These are phyloP conservation scores for Simplicillium aogashimaense DNA, from an alignment of 2,329 filamentous ascomycete species.

Conservation along the genomic window DNA sequence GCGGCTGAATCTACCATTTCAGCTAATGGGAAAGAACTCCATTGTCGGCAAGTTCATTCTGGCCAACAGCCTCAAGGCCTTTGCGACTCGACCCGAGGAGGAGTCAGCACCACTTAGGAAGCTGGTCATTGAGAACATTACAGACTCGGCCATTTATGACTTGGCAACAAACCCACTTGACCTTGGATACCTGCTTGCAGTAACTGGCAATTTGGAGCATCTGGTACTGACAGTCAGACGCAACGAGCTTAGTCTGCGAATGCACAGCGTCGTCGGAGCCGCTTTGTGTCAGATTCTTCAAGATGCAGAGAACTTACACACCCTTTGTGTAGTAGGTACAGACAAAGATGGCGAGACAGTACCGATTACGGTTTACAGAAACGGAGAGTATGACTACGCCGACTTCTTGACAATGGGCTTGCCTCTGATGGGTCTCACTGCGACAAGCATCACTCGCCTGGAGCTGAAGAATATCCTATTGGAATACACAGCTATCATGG, in stretches of 20 bases:
- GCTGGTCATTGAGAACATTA: slow-evolving; percentile 39
- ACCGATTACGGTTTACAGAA: too few species aligned
- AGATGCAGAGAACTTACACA: slow-evolving; percentile 32
- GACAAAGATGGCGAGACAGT: too few species aligned
- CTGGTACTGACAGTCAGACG: slow-evolving; percentile 36
- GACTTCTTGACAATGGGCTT: too few species aligned
- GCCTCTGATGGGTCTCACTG: too few species aligned
- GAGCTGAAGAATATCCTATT: slow-evolving; percentile 31
- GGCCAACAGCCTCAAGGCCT: slow-evolving; percentile 39
- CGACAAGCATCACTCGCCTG: slow-evolving; percentile 22
- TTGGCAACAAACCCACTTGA: slow-evolving; percentile 43
- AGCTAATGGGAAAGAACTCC: slow-evolving; percentile 34
- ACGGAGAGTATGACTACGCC: too few species aligned
- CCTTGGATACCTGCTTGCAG: slow-evolving; percentile 34
- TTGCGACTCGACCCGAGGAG: slow-evolving; percentile 34
- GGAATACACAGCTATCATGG: too few species aligned
- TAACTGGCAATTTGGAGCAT: slow-evolving; percentile 30
- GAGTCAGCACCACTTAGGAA: slow-evolving; percentile 30
- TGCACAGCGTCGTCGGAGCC: slow-evolving; percentile 27
- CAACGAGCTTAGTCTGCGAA: slow-evolving; percentile 25
- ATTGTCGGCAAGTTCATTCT: slow-evolving; percentile 40
- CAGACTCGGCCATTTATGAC: slow-evolving; percentile 34
- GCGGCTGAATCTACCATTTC: slow-evolving; percentile 41
- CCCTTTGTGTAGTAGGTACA: slow-evolving; percentile 1
- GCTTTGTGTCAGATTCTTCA: slow-evolving; percentile 40